phyloP scores from a whole-genome alignment of 495 filamentous ascomycete genomes.

The Lophiotrema nucula region DNA sequence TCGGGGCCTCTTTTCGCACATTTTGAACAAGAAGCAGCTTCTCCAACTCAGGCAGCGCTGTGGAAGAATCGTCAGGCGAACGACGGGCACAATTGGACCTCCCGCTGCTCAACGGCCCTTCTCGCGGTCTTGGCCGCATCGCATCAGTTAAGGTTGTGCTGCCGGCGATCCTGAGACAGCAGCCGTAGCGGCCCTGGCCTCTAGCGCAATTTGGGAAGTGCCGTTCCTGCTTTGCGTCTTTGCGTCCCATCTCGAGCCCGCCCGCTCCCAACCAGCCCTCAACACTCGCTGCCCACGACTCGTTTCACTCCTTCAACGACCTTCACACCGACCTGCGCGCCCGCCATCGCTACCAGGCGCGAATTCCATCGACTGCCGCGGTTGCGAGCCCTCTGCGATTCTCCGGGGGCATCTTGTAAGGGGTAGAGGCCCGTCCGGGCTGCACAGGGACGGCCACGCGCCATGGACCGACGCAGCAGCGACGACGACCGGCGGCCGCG shows the following conservation, averaged over 20 bases:
- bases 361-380: constrained; percentile 2
- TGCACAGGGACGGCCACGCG: constrained; percentile 11
- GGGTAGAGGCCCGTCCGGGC: not conserved
- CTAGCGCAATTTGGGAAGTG: constrained; percentile 29
- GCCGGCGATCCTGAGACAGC: constrained; percentile 26
- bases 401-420: constrained; percentile 3
- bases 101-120: not conserved
- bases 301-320: not conserved
- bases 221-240: constrained; percentile 16
- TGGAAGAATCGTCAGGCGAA: not conserved
- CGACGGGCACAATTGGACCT: constrained; percentile 9
- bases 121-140: not conserved
- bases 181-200: constrained; percentile 8
- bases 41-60: not conserved
- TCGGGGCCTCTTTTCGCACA: not conserved
- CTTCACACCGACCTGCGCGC: constrained; percentile 3
- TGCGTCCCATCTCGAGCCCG: constrained; percentile 8
- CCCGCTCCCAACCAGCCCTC: constrained; percentile 4
- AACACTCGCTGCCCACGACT: constrained; percentile 3
- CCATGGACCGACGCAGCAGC: constrained; percentile 33
- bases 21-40: not conserved
- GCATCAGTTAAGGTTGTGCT: not conserved
- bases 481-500: constrained; percentile 19
- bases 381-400: not conserved
- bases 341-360: not conserved